Percentiles rank a stretch among this genome's conserved stretches.
Evolutionary conservation across 495 filamentous ascomycete genomes (phyloP).

Genomic region (Evansstolkia leycettana): DNA sequence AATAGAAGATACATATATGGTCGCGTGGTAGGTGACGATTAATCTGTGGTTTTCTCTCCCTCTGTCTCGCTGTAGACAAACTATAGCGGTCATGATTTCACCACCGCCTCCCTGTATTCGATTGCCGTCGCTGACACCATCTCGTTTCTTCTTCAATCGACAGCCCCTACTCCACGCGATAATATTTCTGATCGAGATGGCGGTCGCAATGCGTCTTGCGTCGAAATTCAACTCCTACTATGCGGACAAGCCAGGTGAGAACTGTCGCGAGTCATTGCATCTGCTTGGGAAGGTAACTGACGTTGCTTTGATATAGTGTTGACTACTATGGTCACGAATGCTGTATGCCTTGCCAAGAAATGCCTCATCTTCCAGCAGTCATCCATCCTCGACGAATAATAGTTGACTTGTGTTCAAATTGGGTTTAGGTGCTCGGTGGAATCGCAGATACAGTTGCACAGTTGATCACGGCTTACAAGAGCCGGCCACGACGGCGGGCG

Average conservation of each 20-base stretch:
- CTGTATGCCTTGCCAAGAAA: slow-evolving; percentile 41
- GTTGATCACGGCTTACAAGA: slow-evolving; percentile 70
- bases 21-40: slow-evolving; percentile 53
- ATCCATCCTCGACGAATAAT: not conserved
- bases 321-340: slow-evolving; percentile 97
- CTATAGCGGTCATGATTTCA: too few species aligned
- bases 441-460: slow-evolving; percentile 95
- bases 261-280: slow-evolving; percentile 1
- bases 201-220: slow-evolving; percentile 63
- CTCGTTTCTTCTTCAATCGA: slow-evolving; percentile 5
- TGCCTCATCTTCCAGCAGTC: not conserved
- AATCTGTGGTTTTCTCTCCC: not conserved
- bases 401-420: slow-evolving; percentile 1
- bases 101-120: slow-evolving; percentile 1
- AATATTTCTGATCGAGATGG: slow-evolving; percentile 81
- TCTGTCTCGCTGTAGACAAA: not conserved
- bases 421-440: slow-evolving; percentile 71
- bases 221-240: slow-evolving; percentile 92
- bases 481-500: slow-evolving; percentile 49
- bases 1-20: slow-evolving; percentile 74
- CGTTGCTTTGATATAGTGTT: slow-evolving; percentile 48
- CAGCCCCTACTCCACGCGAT: slow-evolving; percentile 82
- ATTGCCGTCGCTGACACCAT: not conserved
- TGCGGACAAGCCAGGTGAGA: slow-evolving; percentile 64
- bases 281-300: not conserved